Conservation (phyloP, 2,329 filamentous ascomycete genomes). For the Hypoxylon sp. region DNA sequence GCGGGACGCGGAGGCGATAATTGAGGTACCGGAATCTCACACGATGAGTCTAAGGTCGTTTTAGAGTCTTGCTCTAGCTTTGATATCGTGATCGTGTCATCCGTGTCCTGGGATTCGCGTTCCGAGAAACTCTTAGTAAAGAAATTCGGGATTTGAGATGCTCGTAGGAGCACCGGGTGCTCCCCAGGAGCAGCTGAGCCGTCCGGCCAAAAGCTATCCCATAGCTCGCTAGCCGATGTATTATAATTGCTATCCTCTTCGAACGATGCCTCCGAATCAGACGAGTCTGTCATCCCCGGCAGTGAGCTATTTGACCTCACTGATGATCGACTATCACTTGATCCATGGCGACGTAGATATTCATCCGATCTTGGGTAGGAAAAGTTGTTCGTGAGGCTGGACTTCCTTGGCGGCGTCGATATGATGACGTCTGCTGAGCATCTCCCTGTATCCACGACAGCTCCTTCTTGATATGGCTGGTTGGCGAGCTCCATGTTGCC, state of each 20-base stretch:
- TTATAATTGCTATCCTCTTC: slow-evolving; percentile 68
- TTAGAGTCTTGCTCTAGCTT: slow-evolving; percentile 23
- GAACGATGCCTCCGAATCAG: slow-evolving; percentile 65
- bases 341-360: slow-evolving; percentile 49
- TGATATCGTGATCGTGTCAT: slow-evolving; percentile 49
- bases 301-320: slow-evolving; percentile 63
- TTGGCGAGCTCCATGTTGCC: slow-evolving; percentile 48
- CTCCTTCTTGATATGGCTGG: slow-evolving; percentile 35
- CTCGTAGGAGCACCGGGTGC: slow-evolving; percentile 41
- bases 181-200: slow-evolving; percentile 36
- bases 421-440: slow-evolving; percentile 36
- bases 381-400: slow-evolving; percentile 53
- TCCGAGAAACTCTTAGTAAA: slow-evolving; percentile 40
- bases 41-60: slow-evolving; percentile 48
- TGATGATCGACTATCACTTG: slow-evolving; percentile 58
- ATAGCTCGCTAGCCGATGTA: slow-evolving; percentile 61
- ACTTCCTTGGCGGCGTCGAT: slow-evolving; percentile 39
- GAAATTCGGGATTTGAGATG: slow-evolving; percentile 41
- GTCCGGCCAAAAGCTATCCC: slow-evolving; percentile 66
- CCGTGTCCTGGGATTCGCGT: slow-evolving; percentile 33
- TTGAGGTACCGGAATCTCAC: slow-evolving; percentile 42
- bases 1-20: slow-evolving; percentile 34
- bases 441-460: slow-evolving; percentile 18
- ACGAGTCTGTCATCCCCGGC: slow-evolving; percentile 66
- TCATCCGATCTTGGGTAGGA: slow-evolving; percentile 54